Evolutionary conservation across 345 rosid species (phyloP).

Genomic region (Anastatica hierochuntica): DNA sequence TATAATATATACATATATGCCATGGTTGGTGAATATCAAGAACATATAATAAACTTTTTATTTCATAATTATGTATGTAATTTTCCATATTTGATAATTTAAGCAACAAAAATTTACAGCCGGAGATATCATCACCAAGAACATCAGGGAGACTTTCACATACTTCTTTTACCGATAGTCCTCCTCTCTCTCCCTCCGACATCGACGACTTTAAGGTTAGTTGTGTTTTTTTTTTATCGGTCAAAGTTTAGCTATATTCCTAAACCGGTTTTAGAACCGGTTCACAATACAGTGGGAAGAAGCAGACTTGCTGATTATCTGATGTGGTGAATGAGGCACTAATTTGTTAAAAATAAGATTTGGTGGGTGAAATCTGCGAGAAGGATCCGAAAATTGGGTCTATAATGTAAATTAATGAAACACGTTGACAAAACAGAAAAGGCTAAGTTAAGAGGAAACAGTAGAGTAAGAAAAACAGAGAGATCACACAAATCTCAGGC

Average conservation of each 20-base stretch:
- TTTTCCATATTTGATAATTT: not conserved
- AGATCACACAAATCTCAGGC: conserved; percentile 22
- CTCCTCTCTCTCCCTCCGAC: conserved; percentile 93
- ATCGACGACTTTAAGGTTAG: conserved; percentile 72
- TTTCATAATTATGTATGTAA: conserved; percentile 6
- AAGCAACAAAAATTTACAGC: conserved; percentile 87
- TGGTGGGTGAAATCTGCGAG: conserved; percentile 1
- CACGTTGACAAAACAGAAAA: conserved; percentile 26
- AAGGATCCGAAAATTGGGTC: not conserved
- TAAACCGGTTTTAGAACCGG: too few relatives aligned
- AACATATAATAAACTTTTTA: conserved; percentile 12
- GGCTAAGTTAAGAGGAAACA: too few relatives aligned
- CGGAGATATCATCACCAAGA: conserved; percentile 80
- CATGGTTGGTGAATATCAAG: too few relatives aligned
- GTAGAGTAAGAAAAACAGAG: conserved; percentile 19
- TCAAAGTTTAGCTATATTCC: too few relatives aligned
- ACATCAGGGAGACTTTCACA: conserved; percentile 85
- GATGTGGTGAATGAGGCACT: too few relatives aligned
- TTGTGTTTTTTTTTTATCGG: not conserved
- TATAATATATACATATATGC: too few relatives aligned
- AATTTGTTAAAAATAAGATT: not conserved
- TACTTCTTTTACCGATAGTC: conserved; percentile 90
- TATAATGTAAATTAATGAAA: conserved; percentile 9
- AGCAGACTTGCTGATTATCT: too few relatives aligned
- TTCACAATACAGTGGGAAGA: too few relatives aligned